Evolutionary conservation across 768 basidiomycete species (phyloP).

Genomic region (Boletus tomentosulus): DNA sequence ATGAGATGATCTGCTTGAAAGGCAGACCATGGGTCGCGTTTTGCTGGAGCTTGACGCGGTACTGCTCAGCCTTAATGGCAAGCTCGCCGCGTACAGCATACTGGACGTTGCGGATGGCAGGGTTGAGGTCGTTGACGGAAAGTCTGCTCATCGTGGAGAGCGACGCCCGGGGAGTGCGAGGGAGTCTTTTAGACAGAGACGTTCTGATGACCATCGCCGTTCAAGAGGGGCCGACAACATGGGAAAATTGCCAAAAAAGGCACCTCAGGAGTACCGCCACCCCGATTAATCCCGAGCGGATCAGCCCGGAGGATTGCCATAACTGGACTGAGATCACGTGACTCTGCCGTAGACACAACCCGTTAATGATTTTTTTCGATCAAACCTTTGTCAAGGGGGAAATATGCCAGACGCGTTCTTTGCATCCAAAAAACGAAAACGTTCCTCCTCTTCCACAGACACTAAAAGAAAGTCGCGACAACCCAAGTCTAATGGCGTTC

Average conservation of each 20-base stretch:
- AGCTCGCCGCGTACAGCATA: constrained; percentile 98
- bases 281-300: neutral
- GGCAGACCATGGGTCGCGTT: constrained; percentile 55
- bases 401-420: constrained; percentile 86
- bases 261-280: neutral
- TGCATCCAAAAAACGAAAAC: constrained; percentile 62
- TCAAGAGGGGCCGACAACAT: neutral
- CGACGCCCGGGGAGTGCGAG: neutral
- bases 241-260: neutral
- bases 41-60: constrained; percentile 65
- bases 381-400: neutral
- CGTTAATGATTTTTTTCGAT: too few relatives aligned
- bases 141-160: constrained; percentile 49
- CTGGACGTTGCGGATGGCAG: constrained; percentile 78
- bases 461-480: constrained; percentile 21
- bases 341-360: too few relatives aligned
- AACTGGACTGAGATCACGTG: neutral
- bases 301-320: neutral
- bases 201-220: neutral
- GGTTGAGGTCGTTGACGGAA: constrained; percentile 73
- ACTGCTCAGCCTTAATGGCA: constrained; percentile 87
- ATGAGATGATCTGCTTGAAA: constrained; percentile 85
- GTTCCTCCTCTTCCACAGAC: constrained; percentile 34
- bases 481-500: constrained; percentile 24
- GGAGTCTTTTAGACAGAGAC: neutral